Evolutionary conservation across 2,329 filamentous ascomycete genomes (phyloP).

Genomic region (Leptographium radiaticola): DNA sequence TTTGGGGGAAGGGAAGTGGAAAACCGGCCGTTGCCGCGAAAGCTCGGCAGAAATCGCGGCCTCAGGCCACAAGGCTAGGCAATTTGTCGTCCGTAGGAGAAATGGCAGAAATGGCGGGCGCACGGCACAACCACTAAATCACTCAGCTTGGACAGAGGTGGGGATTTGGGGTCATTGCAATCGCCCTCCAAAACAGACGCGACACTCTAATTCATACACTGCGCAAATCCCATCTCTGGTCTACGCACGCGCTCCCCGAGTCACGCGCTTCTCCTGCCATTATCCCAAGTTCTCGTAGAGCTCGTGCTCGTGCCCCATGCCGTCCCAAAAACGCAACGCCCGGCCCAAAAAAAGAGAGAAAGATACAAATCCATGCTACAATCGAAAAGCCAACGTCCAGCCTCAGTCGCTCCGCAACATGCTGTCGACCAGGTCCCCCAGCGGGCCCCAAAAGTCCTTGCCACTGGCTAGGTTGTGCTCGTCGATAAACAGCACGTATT

Average conservation of each 20-base stretch:
- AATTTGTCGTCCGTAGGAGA: background rate
- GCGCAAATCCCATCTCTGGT: background rate
- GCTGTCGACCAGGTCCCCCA: constrained; percentile 92
- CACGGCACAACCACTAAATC: background rate
- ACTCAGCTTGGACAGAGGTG: background rate
- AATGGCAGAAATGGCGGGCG: background rate
- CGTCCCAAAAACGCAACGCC: background rate
- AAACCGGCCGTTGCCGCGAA: constrained; percentile 23
- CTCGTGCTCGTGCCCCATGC: background rate
- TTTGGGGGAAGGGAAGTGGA: constrained; percentile 22
- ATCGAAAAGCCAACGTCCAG: too few species aligned
- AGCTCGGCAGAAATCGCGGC: constrained; percentile 20
- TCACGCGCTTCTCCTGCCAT: background rate
- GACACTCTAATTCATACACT: background rate
- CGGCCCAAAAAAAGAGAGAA: background rate
- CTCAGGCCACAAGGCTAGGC: constrained; percentile 25
- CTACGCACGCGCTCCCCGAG: too few species aligned
- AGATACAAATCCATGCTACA: too few species aligned
- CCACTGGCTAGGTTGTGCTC: constrained; percentile 87
- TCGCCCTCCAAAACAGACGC: too few species aligned
- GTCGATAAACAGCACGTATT: constrained; percentile 97
- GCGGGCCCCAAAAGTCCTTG: constrained; percentile 92
- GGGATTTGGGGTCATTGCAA: too few species aligned
- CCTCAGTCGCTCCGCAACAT: constrained; percentile 84
- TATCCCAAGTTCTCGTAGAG: background rate